Evolutionary conservation across 768 basidiomycete species (phyloP), one percentile per base, ranked within the genome.

Genomic region (Tulasnella sp.): DNA sequence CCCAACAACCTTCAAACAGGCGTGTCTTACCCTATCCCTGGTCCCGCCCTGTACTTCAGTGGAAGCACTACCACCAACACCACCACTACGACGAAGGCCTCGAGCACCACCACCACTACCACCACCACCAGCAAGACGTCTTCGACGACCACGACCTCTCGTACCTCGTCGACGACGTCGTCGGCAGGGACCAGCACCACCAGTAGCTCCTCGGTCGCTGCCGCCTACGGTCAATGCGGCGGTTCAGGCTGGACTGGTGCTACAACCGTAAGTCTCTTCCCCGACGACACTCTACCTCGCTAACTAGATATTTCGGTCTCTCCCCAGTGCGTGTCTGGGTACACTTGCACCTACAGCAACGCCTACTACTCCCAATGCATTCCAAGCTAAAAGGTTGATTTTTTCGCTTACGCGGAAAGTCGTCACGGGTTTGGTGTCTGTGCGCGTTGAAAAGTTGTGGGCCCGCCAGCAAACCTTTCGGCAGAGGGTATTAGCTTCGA

Each of bases 281-380:
- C 31, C 10, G 16, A 42, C 16, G 42, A 10, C 3, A 42, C 42
- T 42, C 42, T 42, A 10, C 42, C 8, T 42, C 24, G n/a, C 71
- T 36, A 34, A n/a, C 40, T 72, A 36, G 24, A 21, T 36, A 16
- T 27, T 27, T 36, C 12, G 21, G 31, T 74, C 36, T 74, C 7
- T n/a, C n/a, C n/a, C 48, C 48, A 74, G 39, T 89, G 88, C 80
- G 84, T 87, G 18, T 77, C 86, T 40, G 88, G 88, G 7, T 88
- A 87, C 79, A 85, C 84, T 12, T 88, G 88, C 82, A 87, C 86
- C 1, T 83, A 83, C 52, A 85, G 81, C 75, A 88, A 86, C 80
- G 82, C 85, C 77, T 88, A 87, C 81, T 89, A 90, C 81, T 90
- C 88, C 1, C 90, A 90, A 83, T 90, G 90, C 81, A 82, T 89